Percentiles rank a stretch among this genome's conserved stretches.
phyloP scores from a whole-genome alignment of 768 basidiomycete species.

The Sutorius australiensis region DNA sequence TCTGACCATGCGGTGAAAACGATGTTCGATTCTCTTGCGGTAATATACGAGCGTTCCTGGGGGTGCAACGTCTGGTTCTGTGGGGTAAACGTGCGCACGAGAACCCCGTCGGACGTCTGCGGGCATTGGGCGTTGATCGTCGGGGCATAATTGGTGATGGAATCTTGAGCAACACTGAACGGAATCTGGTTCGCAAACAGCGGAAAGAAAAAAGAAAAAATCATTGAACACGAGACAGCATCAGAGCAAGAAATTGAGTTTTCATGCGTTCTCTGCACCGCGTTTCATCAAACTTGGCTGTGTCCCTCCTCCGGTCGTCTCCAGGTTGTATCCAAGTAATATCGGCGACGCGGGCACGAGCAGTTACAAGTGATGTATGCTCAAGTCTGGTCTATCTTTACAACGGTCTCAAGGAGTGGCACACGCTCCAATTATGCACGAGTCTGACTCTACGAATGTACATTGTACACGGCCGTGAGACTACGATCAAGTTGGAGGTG shows the following conservation, averaged over 20 bases:
- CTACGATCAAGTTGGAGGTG: neutral
- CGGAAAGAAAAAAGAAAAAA: neutral
- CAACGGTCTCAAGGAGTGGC: too few species aligned
- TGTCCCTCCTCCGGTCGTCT: neutral
- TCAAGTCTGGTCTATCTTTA: too few species aligned
- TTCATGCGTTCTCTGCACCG: conserved; percentile 5
- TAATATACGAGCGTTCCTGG: conserved; percentile 46
- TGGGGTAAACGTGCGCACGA: conserved; percentile 51
- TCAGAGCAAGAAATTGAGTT: neutral
- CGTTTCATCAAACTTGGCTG: conserved; percentile 14
- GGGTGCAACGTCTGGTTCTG: conserved; percentile 50
- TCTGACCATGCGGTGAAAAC: conserved; percentile 50
- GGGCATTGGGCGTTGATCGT: conserved; percentile 47
- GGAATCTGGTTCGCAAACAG: neutral
- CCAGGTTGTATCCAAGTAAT: neutral
- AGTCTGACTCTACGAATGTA: neutral
- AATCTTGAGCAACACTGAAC: conserved; percentile 4
- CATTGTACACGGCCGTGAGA: neutral
- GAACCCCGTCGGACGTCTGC: conserved; percentile 35
- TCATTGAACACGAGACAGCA: conserved; percentile 12
- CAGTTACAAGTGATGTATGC: too few species aligned
- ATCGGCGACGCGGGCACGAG: too few species aligned
- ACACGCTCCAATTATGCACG: neutral
- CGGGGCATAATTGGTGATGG: conserved; percentile 52
- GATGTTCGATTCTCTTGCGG: conserved; percentile 37